phyloP scores from a whole-genome alignment of 345 rosid genomes.

The Eucalyptus cloeziana region DNA sequence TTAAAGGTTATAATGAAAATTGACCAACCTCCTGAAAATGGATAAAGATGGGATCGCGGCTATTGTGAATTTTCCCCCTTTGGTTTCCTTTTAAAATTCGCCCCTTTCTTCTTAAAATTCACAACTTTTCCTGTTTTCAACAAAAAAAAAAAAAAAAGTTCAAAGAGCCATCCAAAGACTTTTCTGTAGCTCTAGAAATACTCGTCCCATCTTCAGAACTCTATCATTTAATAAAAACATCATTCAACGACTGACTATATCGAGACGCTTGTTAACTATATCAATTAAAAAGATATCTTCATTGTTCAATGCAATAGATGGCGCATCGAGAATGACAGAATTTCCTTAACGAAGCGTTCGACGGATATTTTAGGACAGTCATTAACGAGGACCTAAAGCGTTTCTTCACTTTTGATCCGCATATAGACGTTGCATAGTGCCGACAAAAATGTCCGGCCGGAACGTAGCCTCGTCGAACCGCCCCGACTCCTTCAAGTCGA shows the following conservation, averaged over 20 bases:
- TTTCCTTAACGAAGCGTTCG: not conserved
- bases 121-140: not conserved
- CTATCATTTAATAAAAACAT: not conserved
- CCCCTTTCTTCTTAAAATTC: not conserved
- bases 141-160: not conserved
- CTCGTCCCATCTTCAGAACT: not conserved
- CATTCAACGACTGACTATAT: not conserved
- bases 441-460: not conserved
- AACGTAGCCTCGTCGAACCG: not conserved
- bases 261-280: not conserved
- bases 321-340: not conserved
- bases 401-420: not conserved
- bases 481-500: not conserved
- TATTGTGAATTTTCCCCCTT: not conserved
- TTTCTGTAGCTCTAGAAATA: not conserved
- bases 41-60: not conserved
- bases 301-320: not conserved
- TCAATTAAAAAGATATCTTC: not conserved
- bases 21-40: not conserved
- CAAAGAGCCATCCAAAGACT: not conserved
- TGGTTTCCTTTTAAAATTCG: not conserved
- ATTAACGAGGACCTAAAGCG: not conserved
- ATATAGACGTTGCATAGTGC: not conserved
- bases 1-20: not conserved
- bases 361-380: not conserved